Conservation (phyloP, 2,329 filamentous ascomycete genomes). For the Nigrospora sphaerica region DNA sequence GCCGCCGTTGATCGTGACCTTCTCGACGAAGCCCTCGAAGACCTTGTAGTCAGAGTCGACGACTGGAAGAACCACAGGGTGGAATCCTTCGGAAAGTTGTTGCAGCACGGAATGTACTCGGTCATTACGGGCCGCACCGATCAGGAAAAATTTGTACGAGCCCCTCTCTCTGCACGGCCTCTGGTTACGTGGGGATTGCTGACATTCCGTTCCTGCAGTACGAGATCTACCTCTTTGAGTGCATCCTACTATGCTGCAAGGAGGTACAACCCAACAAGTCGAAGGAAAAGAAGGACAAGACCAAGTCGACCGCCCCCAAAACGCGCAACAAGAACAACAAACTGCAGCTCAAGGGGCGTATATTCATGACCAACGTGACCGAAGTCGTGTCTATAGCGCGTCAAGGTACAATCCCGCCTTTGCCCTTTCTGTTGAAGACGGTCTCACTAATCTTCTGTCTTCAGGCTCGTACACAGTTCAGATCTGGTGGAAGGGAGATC, state of each 20-base stretch:
- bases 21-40: slow-evolving; percentile 73
- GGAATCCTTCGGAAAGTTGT: slow-evolving; percentile 81
- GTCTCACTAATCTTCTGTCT: not conserved
- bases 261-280: slow-evolving; percentile 79
- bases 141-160: slow-evolving; percentile 73
- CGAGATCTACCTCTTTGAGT: slow-evolving; percentile 95
- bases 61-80: slow-evolving; percentile 95
- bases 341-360: slow-evolving; percentile 89
- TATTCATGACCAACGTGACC: slow-evolving; percentile 98
- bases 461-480: slow-evolving; percentile 88
- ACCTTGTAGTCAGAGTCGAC: slow-evolving; percentile 76
- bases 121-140: slow-evolving; percentile 87
- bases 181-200: slow-evolving; percentile 22
- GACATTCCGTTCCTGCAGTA: slow-evolving; percentile 51
- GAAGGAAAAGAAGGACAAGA: slow-evolving; percentile 69
- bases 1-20: slow-evolving; percentile 86
- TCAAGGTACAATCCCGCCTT: slow-evolving; percentile 47
- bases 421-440: not conserved
- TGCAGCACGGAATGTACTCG: slow-evolving; percentile 84
- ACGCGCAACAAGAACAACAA: slow-evolving; percentile 63
- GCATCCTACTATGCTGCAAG: slow-evolving; percentile 94
- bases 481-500: slow-evolving; percentile 98
- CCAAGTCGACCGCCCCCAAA: slow-evolving; percentile 49
- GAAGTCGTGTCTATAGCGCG: slow-evolving; percentile 74
- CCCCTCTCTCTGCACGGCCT: not conserved